Evolutionary conservation across 129 eudicot species (phyloP).

Genomic region (Calendula officinalis): DNA sequence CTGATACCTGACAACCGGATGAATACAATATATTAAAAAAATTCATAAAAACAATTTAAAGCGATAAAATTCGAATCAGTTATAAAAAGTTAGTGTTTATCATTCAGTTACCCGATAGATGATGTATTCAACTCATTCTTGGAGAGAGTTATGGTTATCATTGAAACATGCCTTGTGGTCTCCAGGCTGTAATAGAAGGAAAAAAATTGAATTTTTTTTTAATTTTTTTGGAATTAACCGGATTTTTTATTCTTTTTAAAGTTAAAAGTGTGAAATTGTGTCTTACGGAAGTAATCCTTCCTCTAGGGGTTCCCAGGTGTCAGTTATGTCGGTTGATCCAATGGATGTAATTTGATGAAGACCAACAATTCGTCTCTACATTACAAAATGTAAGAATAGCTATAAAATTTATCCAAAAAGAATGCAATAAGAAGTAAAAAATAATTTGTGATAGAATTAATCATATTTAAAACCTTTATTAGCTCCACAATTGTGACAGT

Average conservation of each 20-base stretch:
- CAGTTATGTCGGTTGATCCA: conserved; percentile 87
- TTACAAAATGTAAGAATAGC: background rate
- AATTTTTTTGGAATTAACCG: background rate
- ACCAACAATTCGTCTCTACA: conserved; percentile 93
- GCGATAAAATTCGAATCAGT: background rate
- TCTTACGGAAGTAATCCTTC: conserved; percentile 98
- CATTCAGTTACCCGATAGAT: conserved; percentile 65
- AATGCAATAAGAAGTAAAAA: background rate
- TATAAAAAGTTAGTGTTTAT: background rate
- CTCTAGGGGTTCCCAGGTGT: conserved; percentile 98
- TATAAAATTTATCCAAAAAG: background rate
- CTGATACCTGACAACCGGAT: conserved; percentile 62
- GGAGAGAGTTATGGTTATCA: conserved; percentile 83
- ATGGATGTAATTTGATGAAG: conserved; percentile 92
- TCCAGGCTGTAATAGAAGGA: conserved; percentile 49
- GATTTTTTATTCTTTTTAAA: background rate
- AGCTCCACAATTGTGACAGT: conserved; percentile 96
- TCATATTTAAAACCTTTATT: conserved; percentile 58
- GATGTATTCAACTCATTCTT: conserved; percentile 60
- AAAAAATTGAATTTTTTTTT: background rate
- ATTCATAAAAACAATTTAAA: background rate
- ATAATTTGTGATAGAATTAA: background rate
- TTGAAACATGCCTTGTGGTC: conserved; percentile 90
- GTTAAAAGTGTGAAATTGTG: conserved; percentile 2
- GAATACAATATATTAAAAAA: background rate